phyloP scores from a whole-genome alignment of 352 stramenopile species.

The Globisporangium takayamanum region DNA sequence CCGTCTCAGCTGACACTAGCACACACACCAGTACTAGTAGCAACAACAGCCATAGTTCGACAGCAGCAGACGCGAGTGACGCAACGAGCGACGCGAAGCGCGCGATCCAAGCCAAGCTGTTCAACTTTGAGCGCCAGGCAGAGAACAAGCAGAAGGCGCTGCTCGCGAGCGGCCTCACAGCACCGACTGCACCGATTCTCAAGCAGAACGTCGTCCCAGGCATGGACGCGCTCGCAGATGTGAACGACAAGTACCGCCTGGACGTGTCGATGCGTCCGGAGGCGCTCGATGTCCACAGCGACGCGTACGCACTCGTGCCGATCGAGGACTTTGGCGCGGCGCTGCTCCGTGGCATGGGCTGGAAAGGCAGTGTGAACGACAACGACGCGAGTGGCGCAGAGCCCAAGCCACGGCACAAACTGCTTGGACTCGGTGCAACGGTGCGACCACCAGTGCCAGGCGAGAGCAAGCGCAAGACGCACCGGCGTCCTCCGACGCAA shows the following conservation, averaged over 20 bases:
- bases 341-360: constrained; percentile 96
- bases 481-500: background rate
- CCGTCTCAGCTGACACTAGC: background rate
- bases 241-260: constrained; percentile 80
- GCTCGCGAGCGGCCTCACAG: constrained; percentile 6
- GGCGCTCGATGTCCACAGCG: constrained; percentile 74
- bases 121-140: constrained; percentile 23
- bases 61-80: background rate
- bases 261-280: constrained; percentile 78
- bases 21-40: constrained; percentile 2
- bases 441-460: constrained; percentile 48
- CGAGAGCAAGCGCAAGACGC: constrained; percentile 33
- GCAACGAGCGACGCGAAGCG: constrained; percentile 6
- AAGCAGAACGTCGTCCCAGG: constrained; percentile 68
- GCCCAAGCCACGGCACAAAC: constrained; percentile 81
- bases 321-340: constrained; percentile 95
- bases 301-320: constrained; percentile 84
- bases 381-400: constrained; percentile 35
- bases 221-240: constrained; percentile 53
- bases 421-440: constrained; percentile 91
- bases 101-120: constrained; percentile 32
- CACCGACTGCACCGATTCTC: constrained; percentile 42
- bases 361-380: constrained; percentile 72
- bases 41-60: constrained; percentile 8
- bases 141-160: constrained; percentile 13